A percentile compares a stretch with the other conserved stretches of the same genome.
These are phyloP conservation scores for Capsicum pubescens DNA, from an alignment of 257 asterid genomes.

Conservation along the genomic window DNA sequence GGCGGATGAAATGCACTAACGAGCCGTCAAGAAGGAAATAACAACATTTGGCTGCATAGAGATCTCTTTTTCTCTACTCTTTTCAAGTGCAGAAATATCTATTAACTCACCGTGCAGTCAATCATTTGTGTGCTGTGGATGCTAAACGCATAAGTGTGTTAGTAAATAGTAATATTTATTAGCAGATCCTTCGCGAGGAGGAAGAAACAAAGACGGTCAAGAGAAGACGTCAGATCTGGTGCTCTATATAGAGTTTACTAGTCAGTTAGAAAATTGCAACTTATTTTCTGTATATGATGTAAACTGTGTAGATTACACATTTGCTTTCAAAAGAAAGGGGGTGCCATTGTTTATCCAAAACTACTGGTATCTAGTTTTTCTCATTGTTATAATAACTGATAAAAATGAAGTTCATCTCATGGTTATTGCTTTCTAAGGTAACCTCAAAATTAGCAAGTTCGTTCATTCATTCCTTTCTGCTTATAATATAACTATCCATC, in stretches of 20 bases:
- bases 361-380: neutral
- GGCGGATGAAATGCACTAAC: neutral
- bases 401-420: neutral
- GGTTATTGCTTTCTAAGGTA: neutral
- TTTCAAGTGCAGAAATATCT: neutral
- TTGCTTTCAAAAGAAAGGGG: neutral
- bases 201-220: neutral
- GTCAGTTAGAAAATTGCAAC: neutral
- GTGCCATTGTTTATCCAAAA: constrained; percentile 3
- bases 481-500: too few relatives aligned
- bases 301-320: neutral
- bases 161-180: neutral
- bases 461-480: too few relatives aligned
- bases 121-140: neutral
- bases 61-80: neutral
- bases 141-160: neutral
- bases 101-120: neutral
- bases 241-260: neutral
- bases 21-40: neutral
- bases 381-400: neutral
- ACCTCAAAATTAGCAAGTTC: neutral
- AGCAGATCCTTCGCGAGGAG: neutral
- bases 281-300: constrained; percentile 7
- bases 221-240: constrained; percentile 14
- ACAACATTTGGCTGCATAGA: constrained; percentile 1